These are phyloP conservation scores for Articulospora tetracladia DNA, from an alignment of 495 filamentous ascomycete genomes.

Conservation along the genomic window DNA sequence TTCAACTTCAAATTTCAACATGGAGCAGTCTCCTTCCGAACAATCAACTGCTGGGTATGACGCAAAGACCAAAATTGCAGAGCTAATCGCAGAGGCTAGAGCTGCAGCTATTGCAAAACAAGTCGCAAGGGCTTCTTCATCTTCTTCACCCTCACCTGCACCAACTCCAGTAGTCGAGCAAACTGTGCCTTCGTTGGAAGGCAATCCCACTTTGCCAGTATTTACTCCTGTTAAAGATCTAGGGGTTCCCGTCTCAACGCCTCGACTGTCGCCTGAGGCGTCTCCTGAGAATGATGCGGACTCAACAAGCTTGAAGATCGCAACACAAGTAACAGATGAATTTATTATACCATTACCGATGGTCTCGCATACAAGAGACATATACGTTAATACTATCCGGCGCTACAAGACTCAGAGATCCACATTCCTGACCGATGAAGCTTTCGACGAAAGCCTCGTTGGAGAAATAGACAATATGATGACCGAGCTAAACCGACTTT, in stretches of 20 bases:
- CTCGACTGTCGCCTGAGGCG: background rate
- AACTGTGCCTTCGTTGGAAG: background rate
- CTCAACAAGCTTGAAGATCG: background rate
- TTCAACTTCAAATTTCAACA: background rate
- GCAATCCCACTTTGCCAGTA: background rate
- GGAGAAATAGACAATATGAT: conserved; percentile 23
- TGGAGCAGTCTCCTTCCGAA: background rate
- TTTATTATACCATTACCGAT: conserved; percentile 22
- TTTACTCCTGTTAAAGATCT: background rate
- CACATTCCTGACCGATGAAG: conserved; percentile 13
- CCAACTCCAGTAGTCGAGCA: background rate
- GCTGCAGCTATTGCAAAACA: background rate
- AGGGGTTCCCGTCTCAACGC: background rate
- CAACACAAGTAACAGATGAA: conserved; percentile 2
- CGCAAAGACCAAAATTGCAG: background rate
- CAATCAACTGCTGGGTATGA: background rate
- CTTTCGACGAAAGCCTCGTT: conserved; percentile 6
- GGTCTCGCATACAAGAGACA: conserved; percentile 13
- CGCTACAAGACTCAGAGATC: conserved; percentile 11
- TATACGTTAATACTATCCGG: conserved; percentile 14
- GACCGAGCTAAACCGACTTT: conserved; percentile 12
- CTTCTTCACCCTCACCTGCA: background rate
- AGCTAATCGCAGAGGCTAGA: background rate
- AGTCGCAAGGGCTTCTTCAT: background rate
- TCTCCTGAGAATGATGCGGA: background rate